Conservation (phyloP, 129 eudicot species). For the Flaveria brownii region DNA sequence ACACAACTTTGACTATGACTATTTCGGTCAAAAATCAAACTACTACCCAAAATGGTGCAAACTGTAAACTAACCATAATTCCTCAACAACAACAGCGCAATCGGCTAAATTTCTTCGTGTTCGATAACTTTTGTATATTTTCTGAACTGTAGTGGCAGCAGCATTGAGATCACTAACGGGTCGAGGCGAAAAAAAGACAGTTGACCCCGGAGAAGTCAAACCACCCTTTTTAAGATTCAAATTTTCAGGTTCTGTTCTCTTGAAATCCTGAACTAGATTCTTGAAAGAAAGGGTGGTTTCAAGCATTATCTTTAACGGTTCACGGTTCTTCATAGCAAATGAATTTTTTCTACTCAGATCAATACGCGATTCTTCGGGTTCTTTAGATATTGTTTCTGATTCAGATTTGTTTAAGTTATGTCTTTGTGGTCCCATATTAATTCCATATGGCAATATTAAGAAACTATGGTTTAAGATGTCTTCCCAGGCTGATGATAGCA, state of each 20-base stretch:
- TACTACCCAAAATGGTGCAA: not conserved
- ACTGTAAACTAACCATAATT: conserved; percentile 64
- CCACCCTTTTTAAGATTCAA: conserved; percentile 26
- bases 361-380: conserved; percentile 24
- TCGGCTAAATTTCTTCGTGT: conserved; percentile 82
- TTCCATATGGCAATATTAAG: conserved; percentile 32
- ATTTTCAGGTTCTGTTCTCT: conserved; percentile 30
- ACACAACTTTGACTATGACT: conserved; percentile 1
- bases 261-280: conserved; percentile 51
- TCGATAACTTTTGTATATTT: conserved; percentile 80
- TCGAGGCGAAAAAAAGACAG: conserved; percentile 64
- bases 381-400: conserved; percentile 39
- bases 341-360: conserved; percentile 41
- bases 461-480: conserved; percentile 44
- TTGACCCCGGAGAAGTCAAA: conserved; percentile 58
- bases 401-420: conserved; percentile 37
- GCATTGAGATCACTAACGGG: conserved; percentile 88
- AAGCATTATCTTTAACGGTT: conserved; percentile 57
- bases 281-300: conserved; percentile 75
- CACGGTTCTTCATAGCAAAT: conserved; percentile 35
- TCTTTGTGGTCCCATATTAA: conserved; percentile 24
- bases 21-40: conserved; percentile 20
- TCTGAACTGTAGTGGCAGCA: conserved; percentile 81
- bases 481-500: conserved; percentile 61
- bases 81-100: conserved; percentile 96